A percentile compares a stretch with the other conserved stretches of the same genome.
Evolutionary conservation across 2,329 filamentous ascomycete species (phyloP).

Genomic region (Cordyceps javanica): DNA sequence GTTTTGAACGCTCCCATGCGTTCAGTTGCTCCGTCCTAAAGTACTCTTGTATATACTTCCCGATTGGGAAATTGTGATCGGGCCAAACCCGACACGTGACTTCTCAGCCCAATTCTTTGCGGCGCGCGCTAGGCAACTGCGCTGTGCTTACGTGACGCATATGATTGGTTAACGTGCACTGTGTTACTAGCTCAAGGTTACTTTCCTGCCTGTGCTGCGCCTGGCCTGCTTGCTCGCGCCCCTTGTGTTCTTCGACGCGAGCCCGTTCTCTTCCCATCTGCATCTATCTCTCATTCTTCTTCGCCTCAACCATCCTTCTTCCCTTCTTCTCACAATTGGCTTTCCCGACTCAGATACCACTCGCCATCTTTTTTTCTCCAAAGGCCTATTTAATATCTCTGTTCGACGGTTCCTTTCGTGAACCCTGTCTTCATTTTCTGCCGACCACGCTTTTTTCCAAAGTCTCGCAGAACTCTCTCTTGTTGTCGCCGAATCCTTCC

Average conservation of each 20-base stretch:
- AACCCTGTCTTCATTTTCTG: neutral
- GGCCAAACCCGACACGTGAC: neutral
- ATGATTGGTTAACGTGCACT: neutral
- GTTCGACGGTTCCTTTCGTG: neutral
- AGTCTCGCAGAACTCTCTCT: neutral
- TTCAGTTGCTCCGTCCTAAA: no score
- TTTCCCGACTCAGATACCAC: neutral
- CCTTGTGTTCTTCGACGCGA: slow-evolving; percentile 1
- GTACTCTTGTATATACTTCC: slow-evolving; percentile 2
- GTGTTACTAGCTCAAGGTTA: neutral
- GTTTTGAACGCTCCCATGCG: no score
- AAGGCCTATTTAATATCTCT: neutral
- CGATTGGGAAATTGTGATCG: neutral
- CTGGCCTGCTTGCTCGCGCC: slow-evolving; percentile 1
- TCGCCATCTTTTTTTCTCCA: neutral
- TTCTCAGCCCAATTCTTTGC: neutral
- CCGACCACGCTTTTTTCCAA: slow-evolving; percentile 13
- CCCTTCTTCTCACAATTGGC: neutral
- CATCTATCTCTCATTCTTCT: slow-evolving; percentile 12
- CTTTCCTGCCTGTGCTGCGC: neutral
- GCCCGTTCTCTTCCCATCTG: slow-evolving; percentile 12
- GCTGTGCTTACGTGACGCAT: slow-evolving; percentile 6
- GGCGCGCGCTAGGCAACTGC: no score
- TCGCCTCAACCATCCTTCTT: slow-evolving; percentile 4
- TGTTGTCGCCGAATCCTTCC: slow-evolving; percentile 11